These are phyloP conservation scores for Leucoagaricus sp. DNA, from an alignment of 1,284 basidiomycete species.

Conservation along the genomic window DNA sequence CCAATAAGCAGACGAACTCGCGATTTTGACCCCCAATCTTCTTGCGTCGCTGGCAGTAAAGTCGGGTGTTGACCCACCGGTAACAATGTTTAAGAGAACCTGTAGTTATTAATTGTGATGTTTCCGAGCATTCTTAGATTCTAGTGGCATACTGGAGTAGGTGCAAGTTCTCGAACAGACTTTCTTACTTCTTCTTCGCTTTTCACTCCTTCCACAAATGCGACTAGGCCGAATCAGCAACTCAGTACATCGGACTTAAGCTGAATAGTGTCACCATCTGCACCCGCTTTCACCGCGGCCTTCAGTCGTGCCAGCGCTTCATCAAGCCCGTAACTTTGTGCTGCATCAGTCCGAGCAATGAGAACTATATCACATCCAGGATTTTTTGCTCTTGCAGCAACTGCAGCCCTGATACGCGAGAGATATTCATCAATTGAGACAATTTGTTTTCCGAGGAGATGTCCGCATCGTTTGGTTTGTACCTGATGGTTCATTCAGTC, in stretches of 20 bases:
- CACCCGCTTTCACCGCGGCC: conserved; percentile 37
- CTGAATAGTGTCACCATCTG: conserved; percentile 25
- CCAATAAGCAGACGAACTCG: conserved; percentile 26
- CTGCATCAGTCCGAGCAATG: conserved; percentile 51
- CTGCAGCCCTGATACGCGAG: conserved; percentile 48
- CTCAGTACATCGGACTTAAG: too few species aligned
- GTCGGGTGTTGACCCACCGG: conserved; percentile 43
- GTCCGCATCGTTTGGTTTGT: conserved; percentile 43
- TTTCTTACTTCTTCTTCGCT: conserved; percentile 35
- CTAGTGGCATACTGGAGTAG: conserved; percentile 31
- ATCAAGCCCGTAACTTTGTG: conserved; percentile 38
- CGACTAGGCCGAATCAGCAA: conserved; percentile 26
- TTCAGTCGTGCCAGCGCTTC: conserved; percentile 43
- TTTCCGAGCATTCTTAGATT: not conserved
- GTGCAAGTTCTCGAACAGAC: conserved; percentile 36
- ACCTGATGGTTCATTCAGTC: not conserved
- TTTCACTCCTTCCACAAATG: conserved; percentile 47
- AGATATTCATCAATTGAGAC: conserved; percentile 42
- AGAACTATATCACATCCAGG: conserved; percentile 43
- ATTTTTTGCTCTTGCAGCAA: conserved; percentile 37
- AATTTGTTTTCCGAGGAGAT: conserved; percentile 49
- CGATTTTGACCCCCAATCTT: conserved; percentile 41
- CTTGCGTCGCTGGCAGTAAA: conserved; percentile 41
- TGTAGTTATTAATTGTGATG: too few species aligned
- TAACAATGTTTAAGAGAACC: conserved; percentile 43